Conservation (phyloP, 179 eudicot species). For the Pouteria campechiana region DNA sequence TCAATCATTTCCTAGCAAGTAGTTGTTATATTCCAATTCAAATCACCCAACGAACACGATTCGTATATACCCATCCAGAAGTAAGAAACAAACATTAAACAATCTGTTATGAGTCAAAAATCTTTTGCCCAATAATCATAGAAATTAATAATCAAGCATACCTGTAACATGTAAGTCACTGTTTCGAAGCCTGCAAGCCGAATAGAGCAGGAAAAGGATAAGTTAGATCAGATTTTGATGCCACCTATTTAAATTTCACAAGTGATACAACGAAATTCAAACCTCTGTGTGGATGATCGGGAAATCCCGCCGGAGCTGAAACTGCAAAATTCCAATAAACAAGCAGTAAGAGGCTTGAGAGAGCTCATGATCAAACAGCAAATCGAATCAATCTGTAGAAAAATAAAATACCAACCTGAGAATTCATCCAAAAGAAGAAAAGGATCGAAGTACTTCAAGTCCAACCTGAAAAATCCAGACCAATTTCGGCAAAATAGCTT, state of each 20-base stretch:
- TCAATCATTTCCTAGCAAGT: background rate
- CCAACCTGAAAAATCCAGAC: constrained; percentile 49
- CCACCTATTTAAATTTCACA: background rate
- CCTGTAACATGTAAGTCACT: constrained; percentile 91
- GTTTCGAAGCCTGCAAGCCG: constrained; percentile 85
- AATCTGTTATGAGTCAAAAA: background rate
- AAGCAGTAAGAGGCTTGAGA: background rate
- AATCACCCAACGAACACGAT: background rate
- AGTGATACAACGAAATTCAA: background rate
- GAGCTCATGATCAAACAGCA: background rate
- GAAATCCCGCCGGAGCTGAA: constrained; percentile 89
- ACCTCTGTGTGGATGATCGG: constrained; percentile 99
- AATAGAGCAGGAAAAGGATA: background rate
- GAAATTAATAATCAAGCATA: constrained; percentile 6
- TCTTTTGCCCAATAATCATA: background rate
- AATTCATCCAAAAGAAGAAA: constrained; percentile 89
- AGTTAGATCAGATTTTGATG: background rate
- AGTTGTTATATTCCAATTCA: background rate
- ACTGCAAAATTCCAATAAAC: constrained; percentile 27
- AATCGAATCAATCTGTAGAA: background rate
- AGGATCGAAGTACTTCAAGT: constrained; percentile 75
- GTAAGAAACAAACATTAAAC: no score
- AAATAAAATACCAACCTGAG: constrained; percentile 25
- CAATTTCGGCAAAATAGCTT: no score
- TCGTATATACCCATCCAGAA: no score